Evolutionary conservation across 176 grass and related monocot species (phyloP).

Genomic region (Microstegium vimineum): DNA sequence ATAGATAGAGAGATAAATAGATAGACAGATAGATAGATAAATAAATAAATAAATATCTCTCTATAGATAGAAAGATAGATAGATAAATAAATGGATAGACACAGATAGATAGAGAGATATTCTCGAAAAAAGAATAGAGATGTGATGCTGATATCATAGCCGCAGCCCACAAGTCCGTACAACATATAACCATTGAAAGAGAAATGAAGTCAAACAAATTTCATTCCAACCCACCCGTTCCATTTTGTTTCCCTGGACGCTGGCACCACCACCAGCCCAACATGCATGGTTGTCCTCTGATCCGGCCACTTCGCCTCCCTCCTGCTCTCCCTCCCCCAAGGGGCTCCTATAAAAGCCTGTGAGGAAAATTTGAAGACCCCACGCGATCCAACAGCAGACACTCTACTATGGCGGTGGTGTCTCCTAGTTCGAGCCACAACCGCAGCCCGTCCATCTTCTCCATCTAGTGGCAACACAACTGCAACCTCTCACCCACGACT

Average conservation of each 20-base stretch:
- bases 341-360: constrained; percentile 16
- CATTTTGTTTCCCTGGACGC: neutral
- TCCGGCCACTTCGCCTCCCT: neutral
- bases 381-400: neutral
- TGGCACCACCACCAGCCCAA: neutral
- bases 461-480: constrained; percentile 21
- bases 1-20: no score
- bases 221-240: neutral
- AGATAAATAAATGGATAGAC: no score
- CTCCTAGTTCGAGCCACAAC: neutral
- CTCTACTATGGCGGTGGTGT: neutral
- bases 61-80: no score
- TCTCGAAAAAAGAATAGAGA: no score
- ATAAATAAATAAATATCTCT: no score
- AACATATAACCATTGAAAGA: neutral
- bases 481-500: constrained; percentile 37
- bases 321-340: neutral
- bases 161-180: neutral
- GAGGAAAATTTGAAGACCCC: constrained; percentile 20
- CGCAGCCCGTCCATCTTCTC: neutral
- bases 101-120: no score
- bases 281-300: neutral
- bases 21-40: no score
- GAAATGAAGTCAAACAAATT: neutral
- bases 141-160: constrained; percentile 28